A percentile compares a stretch with the other conserved stretches of the same genome.
Conservation (phyloP, 2,329 filamentous ascomycete genomes). For the Pseudogymnoascus sp. region DNA sequence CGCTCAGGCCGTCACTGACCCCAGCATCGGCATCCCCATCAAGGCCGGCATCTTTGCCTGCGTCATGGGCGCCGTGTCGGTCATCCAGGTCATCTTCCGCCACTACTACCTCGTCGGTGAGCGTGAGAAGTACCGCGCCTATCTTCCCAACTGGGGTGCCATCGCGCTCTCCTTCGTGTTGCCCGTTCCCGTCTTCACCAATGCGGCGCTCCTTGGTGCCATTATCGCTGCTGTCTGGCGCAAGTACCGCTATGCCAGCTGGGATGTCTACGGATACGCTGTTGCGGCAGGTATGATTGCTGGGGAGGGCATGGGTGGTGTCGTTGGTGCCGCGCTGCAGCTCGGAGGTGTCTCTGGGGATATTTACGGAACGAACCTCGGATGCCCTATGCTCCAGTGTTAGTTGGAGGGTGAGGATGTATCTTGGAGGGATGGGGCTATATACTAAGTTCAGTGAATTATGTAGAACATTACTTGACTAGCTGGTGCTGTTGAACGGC, state of each 20-base stretch:
- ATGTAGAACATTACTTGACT: background rate
- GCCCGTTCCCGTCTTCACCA: slow-evolving; percentile 48
- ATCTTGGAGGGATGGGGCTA: background rate
- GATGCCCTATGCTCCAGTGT: slow-evolving; percentile 23
- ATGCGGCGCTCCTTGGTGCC: slow-evolving; percentile 51
- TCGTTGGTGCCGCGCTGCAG: slow-evolving; percentile 45
- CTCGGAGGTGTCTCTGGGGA: slow-evolving; percentile 30
- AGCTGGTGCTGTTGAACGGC: background rate
- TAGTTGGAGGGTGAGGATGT: background rate
- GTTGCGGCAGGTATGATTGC: slow-evolving; percentile 54
- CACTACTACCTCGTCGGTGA: slow-evolving; percentile 47
- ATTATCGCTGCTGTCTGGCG: slow-evolving; percentile 45
- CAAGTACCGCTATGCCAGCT: slow-evolving; percentile 43
- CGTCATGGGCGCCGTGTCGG: slow-evolving; percentile 44
- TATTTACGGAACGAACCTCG: slow-evolving; percentile 27
- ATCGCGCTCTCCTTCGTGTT: slow-evolving; percentile 52
- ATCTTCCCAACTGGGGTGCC: slow-evolving; percentile 55
- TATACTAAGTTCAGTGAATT: background rate
- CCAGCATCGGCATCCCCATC: slow-evolving; percentile 45
- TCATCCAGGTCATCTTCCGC: slow-evolving; percentile 43
- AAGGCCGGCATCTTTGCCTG: slow-evolving; percentile 51
- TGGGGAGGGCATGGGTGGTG: slow-evolving; percentile 55
- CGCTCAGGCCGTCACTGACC: slow-evolving; percentile 52
- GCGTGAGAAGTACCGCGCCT: slow-evolving; percentile 46
- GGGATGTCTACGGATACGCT: slow-evolving; percentile 52